A percentile compares a stretch with the other conserved stretches of the same genome.
Conservation (phyloP, 2,329 filamentous ascomycete genomes). For the Hymenoscyphus albidus region DNA sequence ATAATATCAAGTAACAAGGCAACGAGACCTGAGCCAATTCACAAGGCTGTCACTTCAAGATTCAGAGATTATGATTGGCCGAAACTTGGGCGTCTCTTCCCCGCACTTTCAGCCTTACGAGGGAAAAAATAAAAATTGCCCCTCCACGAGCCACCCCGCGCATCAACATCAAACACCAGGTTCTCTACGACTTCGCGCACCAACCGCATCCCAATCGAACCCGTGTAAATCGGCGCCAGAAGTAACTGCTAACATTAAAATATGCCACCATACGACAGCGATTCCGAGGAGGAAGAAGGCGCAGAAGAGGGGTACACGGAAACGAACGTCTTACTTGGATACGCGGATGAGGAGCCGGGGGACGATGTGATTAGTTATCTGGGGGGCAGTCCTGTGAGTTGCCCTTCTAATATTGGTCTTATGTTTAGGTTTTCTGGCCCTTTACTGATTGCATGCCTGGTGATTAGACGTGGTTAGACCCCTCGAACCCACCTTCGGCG, state of each 20-base stretch:
- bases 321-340: constrained; percentile 87
- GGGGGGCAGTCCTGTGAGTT: constrained; percentile 76
- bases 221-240: background rate
- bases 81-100: background rate
- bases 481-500: constrained; percentile 66
- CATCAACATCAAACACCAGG: background rate
- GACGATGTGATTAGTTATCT: constrained; percentile 82
- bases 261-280: constrained; percentile 78
- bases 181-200: background rate
- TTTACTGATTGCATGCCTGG: background rate
- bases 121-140: constrained; percentile 1
- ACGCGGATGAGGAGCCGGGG: constrained; percentile 70
- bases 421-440: background rate
- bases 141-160: background rate
- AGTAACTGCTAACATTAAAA: background rate
- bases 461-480: constrained; percentile 75
- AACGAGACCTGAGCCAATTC: background rate
- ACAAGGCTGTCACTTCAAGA: background rate
- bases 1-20: no score
- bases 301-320: constrained; percentile 59
- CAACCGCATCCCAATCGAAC: background rate
- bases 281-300: constrained; percentile 68
- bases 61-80: background rate
- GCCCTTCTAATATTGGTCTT: background rate
- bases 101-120: background rate